A percentile compares a stretch with the other conserved stretches of the same genome.
Evolutionary conservation across 306 rosid genomes (phyloP).

Genomic region (Mucuna pruriens): DNA sequence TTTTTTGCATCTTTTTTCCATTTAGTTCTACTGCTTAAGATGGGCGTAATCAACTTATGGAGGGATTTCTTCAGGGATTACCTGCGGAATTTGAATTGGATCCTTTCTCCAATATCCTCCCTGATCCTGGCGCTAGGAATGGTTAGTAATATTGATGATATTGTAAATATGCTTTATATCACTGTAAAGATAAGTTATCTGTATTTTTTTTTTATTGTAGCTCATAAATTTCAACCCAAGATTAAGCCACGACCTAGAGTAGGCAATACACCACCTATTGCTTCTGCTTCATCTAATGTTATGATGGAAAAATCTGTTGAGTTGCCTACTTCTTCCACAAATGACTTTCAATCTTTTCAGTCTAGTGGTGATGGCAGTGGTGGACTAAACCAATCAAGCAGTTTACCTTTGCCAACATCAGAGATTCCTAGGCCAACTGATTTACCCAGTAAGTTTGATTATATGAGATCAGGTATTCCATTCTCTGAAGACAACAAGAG

Average conservation of each 20-base stretch:
- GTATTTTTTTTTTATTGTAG: conserved; percentile 37
- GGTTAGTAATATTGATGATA: conserved; percentile 47
- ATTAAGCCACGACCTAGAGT: conserved; percentile 58
- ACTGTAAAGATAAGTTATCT: conserved; percentile 28
- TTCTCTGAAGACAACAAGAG: conserved; percentile 36
- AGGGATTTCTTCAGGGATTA: conserved; percentile 46
- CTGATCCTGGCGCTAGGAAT: conserved; percentile 45
- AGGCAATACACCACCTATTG: conserved; percentile 30
- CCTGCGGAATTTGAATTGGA: conserved; percentile 48
- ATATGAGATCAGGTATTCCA: conserved; percentile 37
- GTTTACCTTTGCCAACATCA: conserved; percentile 35
- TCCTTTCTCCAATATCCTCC: conserved; percentile 53
- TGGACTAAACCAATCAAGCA: conserved; percentile 22
- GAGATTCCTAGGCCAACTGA: conserved; percentile 30
- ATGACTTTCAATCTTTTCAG: conserved; percentile 40
- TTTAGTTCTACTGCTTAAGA: conserved; percentile 15
- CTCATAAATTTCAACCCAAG: conserved; percentile 65
- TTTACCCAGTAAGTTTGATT: conserved; percentile 29
- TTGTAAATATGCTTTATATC: conserved; percentile 16
- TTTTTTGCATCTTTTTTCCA: background rate
- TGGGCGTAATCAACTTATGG: conserved; percentile 21
- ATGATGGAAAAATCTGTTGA: conserved; percentile 22
- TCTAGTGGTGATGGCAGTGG: conserved; percentile 33
- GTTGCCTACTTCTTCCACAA: conserved; percentile 39
- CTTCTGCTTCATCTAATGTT: conserved; percentile 42